Evolutionary conservation across 164 flowering plant genomes (phyloP), one percentile per base, ranked within the genome.

Genomic region (Pachysandra terminalis): DNA sequence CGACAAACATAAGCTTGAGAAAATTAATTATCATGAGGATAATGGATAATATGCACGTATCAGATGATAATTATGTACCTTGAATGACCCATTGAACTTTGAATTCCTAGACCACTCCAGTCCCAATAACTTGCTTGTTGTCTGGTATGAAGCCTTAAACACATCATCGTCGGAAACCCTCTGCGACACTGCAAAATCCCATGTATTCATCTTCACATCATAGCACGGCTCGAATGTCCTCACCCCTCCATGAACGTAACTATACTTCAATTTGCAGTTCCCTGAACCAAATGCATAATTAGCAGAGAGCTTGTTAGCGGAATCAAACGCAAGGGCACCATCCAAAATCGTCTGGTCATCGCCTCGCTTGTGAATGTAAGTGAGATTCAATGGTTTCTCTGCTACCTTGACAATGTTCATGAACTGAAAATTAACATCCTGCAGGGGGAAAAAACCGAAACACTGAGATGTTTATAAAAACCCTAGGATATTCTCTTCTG

Each of bases 391-490:
- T 0, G 93, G 94, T 71, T 87, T 95, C 66, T 87, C 89, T 10
- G 77, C 75, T 64, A 89, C 82, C 80, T 70, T 87, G 32, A 92
- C 64, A 6, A 85, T 69, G 80, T 87, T 95, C 96, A 89, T 92
- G 71, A 95, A 92, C 79, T 87, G 96, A 79, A 95, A 92, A 71
- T 88, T 74, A 48, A 90, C 70, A 75, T 95, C 97, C 96, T 95
- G 74, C 56, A 64, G 22, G 15, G 4, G 61, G 15, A 12, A 1
- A 5, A 45, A 25, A 56, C 3, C 40, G 10, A 60, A 63, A 23
- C 0, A 56, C 12, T 1, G 16, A 59, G 21, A 22, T 14, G 12
- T 48, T 4, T 24, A 4, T 1, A 9, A 52, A 64, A 76, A 56
- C 65, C 67, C 3, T 4, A 7, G 49, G 3, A 49, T 19, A 62